Evolutionary conservation across 805 yeast genomes (phyloP), one percentile per base, ranked within the genome.

Genomic region (Cyberlindnera amylophila): DNA sequence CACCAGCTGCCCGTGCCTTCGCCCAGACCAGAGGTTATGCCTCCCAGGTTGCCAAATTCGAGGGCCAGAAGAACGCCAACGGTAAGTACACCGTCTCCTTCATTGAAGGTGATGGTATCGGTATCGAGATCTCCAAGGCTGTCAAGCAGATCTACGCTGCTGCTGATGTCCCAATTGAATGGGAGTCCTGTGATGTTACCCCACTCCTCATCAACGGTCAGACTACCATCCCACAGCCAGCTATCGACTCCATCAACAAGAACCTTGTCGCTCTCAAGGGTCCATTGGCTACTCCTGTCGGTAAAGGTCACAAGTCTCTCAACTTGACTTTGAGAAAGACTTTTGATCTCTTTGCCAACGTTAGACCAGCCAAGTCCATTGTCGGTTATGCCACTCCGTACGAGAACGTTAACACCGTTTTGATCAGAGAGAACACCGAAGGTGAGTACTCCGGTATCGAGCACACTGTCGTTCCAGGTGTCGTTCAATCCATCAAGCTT

Each of bases 91-190:
- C 87, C 42, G 99, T 93, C 51, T 91, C 99, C 34, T 75, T 93
- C 72, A 91, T 93, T 59, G 97, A 90, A 71, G 98, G 98, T 72
- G 98, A 91, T 64, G 99, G 99, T 76, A 89, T 91, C 56, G 99
- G 99, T 58, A 77, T 82, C 39, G 99, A 93, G 70, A 93, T 93
- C 65, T 85, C 98, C 53, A 80, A 86, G 59, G 86, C 98, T 39
- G 97, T 93, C 54, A 86, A 90, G 74, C 79, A 84, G 53, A 91
- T 93, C 61, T 93, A 88, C 72, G 72, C 82, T 39, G 97, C 97
- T 55, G 99, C 98, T 41, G 70, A 86, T 43, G 96, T 90, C 41
- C 99, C 99, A 54, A 82, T 93, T 59, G 91, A 86, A 61, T 93
- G 98, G 97, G 96, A 91, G 70, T 81, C 85, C 36, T 96, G 90